Base-by-base conservation (phyloP, 2,329 filamentous ascomycete genomes). In the Chrysoporthe puriensis region DNA sequence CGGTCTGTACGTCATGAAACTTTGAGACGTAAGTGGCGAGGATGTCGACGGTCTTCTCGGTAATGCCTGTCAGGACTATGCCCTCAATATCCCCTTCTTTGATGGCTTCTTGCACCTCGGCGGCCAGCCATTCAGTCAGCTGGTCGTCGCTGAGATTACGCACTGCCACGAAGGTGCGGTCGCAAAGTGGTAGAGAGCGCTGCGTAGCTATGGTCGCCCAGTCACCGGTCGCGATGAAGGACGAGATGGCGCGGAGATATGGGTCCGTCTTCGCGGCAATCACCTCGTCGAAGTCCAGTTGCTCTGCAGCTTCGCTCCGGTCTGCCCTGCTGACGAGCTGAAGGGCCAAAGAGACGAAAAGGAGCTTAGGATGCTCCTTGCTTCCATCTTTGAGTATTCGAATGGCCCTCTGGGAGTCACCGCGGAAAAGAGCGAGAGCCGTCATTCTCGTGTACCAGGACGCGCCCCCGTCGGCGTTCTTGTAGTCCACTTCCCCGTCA, bases 211-310 rank as follows among this genome's bases (percentile, higher is more conserved):
- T 91, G 52, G 86, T 85, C 21, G 86, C 82, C 93, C 93, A 96
- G 76, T 93, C 86, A 4, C 90, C 90, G 0, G 89, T 92, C 11
- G 90, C 89, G 69, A 96, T 91, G 71, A 92, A 89, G 3, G 90
- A 89, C 34, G 93, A 92, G 60, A 96, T 90, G 6, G 91, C 92
- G 66, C 92, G 90, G 34, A 96, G 85, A 74, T 94, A 95, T 0
- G 92, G 90, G 73, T 96, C 91, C 0, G 90, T 88, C 69, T 90
- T 86, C 68, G 85, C 87, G 36, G 88, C 86, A 16, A 87, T 82
- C 2, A 81, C 80, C 66, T 86, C 85, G 74, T 88, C 86, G 72
- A 88, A 86, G 72, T 88, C 86, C 34, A 88, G 80, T 69, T 85
- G 80, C 70, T 83, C 82, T 69, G 83, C 83, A 54, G 78, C 78